These are phyloP conservation scores for Candida pseudoviswanathii DNA, from an alignment of 1,139 yeast genomes.

Conservation along the genomic window DNA sequence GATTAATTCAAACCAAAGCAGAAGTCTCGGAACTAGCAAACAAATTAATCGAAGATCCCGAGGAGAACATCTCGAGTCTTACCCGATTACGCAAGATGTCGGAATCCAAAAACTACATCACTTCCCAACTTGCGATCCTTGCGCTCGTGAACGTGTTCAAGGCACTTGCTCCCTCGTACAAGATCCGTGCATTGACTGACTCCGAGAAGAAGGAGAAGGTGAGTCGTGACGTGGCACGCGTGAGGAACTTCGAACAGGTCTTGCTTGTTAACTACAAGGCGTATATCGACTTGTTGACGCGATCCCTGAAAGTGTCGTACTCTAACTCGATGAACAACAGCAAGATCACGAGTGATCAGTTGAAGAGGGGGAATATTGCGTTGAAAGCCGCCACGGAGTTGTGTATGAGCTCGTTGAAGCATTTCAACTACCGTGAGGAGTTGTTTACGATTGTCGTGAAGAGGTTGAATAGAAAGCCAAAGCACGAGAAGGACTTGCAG, in stretches of 20 bases:
- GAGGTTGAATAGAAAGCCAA: conserved; percentile 61
- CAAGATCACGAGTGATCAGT: conserved; percentile 37
- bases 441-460: conserved; percentile 67
- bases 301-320: conserved; percentile 40
- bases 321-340: conserved; percentile 44
- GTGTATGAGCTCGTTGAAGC: conserved; percentile 60
- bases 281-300: conserved; percentile 61
- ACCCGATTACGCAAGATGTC: conserved; percentile 75
- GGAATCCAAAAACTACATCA: conserved; percentile 63
- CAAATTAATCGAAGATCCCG: conserved; percentile 83
- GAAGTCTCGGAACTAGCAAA: conserved; percentile 83
- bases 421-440: conserved; percentile 80
- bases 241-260: conserved; percentile 79
- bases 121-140: conserved; percentile 72
- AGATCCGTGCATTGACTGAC: conserved; percentile 80
- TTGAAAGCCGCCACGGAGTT: conserved; percentile 82
- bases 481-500: conserved; percentile 43
- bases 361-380: conserved; percentile 59
- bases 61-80: conserved; percentile 70
- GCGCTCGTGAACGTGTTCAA: conserved; percentile 86
- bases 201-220: conserved; percentile 81
- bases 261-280: conserved; percentile 68
- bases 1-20: conserved; percentile 67
- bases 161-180: conserved; percentile 83
- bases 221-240: conserved; percentile 73